These are phyloP conservation scores for Aquilaria yunnanensis DNA, from an alignment of 345 rosid species.

Conservation along the genomic window DNA sequence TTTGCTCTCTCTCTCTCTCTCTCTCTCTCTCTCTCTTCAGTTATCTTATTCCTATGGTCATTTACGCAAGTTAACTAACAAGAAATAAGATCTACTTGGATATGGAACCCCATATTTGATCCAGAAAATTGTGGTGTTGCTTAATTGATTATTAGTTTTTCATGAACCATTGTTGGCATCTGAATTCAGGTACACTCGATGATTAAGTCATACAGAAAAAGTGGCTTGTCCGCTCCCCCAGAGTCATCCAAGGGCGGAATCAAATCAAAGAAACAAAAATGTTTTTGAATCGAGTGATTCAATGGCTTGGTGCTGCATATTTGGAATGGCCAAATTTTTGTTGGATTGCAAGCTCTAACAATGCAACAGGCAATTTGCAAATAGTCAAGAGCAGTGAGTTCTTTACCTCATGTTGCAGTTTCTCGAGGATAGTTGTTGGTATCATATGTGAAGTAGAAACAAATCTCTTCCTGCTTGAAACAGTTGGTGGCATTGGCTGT, in stretches of 20 bases:
- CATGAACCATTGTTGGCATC: neutral
- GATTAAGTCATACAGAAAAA: conserved; percentile 56
- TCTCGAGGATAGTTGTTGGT: too few species aligned
- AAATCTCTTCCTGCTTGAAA: too few species aligned
- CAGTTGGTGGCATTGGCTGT: too few species aligned
- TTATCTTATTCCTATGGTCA: neutral
- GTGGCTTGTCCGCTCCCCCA: conserved; percentile 9
- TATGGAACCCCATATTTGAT: neutral
- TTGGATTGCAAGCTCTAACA: too few species aligned
- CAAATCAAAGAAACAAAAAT: conserved; percentile 12
- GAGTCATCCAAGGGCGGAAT: conserved; percentile 17
- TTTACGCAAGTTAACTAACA: neutral
- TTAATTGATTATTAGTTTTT: neutral
- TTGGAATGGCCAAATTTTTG: too few species aligned
- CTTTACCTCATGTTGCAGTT: too few species aligned
- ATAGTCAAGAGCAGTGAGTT: too few species aligned
- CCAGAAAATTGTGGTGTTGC: neutral
- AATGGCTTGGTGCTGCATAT: too few species aligned
- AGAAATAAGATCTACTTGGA: neutral
- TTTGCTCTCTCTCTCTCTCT: neutral
- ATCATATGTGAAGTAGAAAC: too few species aligned
- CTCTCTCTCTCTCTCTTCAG: neutral
- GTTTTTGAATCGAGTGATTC: too few species aligned
- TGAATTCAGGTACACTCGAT: conserved; percentile 42
- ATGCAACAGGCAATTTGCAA: too few species aligned